Conservation (phyloP, 768 basidiomycete genomes). For the Porphyrellus cyaneotinctus region DNA sequence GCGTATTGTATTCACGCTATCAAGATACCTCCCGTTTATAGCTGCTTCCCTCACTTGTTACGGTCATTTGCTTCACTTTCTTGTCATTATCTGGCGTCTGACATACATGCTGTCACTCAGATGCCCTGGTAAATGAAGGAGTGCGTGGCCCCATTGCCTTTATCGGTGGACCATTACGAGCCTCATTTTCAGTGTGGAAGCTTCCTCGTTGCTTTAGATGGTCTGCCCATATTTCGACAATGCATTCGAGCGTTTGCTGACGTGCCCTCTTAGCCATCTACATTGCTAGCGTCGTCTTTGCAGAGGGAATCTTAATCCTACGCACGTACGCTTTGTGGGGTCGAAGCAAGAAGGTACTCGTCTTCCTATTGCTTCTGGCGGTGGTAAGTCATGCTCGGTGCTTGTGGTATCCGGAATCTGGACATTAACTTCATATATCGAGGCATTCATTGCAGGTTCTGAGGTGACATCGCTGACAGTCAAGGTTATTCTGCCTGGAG, state of each 20-base stretch:
- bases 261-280: constrained; percentile 9
- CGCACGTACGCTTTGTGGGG: constrained; percentile 28
- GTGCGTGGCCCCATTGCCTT: constrained; percentile 2
- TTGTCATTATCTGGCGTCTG: not conserved
- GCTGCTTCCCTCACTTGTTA: constrained; percentile 16
- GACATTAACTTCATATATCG: not conserved
- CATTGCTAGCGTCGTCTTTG: constrained; percentile 11
- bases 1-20: constrained; percentile 23
- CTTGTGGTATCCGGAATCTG: too few species aligned
- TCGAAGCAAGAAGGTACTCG: constrained; percentile 14
- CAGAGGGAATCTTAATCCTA: constrained; percentile 22
- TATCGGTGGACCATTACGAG: not conserved
- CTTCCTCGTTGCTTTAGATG: constrained; percentile 18
- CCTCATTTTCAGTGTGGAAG: constrained; percentile 14
- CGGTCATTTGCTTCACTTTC: constrained; percentile 11
- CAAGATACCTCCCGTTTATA: constrained; percentile 28
- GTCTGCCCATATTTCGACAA: not conserved
- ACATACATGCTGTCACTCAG: constrained; percentile 3
- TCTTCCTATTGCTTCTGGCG: constrained; percentile 17
- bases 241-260: not conserved
- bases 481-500: constrained; percentile 13
- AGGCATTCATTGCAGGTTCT: constrained; percentile 18
- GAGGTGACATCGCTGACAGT: constrained; percentile 6
- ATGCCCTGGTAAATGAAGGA: not conserved
- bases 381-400: constrained; percentile 9